phyloP scores from a whole-genome alignment of 2,329 filamentous ascomycete genomes.

The Sarocladium kiliense region DNA sequence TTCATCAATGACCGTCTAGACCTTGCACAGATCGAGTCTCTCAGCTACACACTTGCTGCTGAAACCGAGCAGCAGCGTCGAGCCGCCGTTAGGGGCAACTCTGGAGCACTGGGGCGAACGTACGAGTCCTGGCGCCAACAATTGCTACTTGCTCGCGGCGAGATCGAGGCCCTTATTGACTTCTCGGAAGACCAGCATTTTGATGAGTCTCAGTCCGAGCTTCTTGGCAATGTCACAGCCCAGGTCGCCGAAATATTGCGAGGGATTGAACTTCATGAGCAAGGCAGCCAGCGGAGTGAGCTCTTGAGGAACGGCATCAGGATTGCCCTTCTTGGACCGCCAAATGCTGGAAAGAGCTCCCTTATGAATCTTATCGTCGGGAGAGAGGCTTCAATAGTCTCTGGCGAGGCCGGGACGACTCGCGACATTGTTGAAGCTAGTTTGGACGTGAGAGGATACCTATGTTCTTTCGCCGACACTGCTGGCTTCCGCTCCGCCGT shows the following conservation, averaged over 20 bases:
- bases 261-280: conserved; percentile 64
- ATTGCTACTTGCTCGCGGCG: conserved; percentile 76
- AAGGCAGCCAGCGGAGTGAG: conserved; percentile 76
- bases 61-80: conserved; percentile 92
- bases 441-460: conserved; percentile 82
- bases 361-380: conserved; percentile 87
- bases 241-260: conserved; percentile 58
- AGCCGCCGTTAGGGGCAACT: conserved; percentile 74
- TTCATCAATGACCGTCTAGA: conserved; percentile 84
- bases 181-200: conserved; percentile 98
- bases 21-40: conserved; percentile 72
- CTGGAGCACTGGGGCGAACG: conserved; percentile 61
- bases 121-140: conserved; percentile 81
- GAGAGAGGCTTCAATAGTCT: conserved; percentile 91
- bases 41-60: conserved; percentile 58
- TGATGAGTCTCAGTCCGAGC: conserved; percentile 72
- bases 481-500: conserved; percentile 66
- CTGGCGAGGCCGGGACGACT: conserved; percentile 86
- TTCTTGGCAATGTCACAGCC: conserved; percentile 63
- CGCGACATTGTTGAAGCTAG: conserved; percentile 89
- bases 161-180: conserved; percentile 93
- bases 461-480: conserved; percentile 93
- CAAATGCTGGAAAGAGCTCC: conserved; percentile 93
- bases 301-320: conserved; percentile 79
- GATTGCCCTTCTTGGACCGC: conserved; percentile 81